These are phyloP conservation scores for Rhynchosporium graminicola DNA, from an alignment of 2,329 filamentous ascomycete genomes.

Conservation along the genomic window DNA sequence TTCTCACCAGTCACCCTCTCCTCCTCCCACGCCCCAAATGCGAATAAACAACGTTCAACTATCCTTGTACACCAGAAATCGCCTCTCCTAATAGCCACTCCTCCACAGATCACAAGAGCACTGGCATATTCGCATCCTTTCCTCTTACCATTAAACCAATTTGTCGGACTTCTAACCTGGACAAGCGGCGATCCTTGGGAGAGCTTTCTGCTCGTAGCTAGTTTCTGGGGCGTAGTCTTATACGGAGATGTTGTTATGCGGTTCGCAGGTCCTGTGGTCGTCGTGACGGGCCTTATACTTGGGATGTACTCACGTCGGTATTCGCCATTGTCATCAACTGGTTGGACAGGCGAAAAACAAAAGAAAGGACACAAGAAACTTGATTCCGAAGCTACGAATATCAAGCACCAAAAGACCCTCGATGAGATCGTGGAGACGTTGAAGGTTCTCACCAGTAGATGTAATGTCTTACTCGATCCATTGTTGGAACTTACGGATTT, in stretches of 20 bases:
- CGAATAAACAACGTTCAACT: slow-evolving; percentile 78
- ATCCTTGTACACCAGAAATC: slow-evolving; percentile 98
- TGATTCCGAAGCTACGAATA: slow-evolving; percentile 59
- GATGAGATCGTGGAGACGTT: slow-evolving; percentile 97
- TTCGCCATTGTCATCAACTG: slow-evolving; percentile 85
- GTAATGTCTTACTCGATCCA: slow-evolving; percentile 89
- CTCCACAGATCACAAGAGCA: slow-evolving; percentile 90
- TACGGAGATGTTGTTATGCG: slow-evolving; percentile 85
- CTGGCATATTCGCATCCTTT: slow-evolving; percentile 96
- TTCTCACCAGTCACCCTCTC: slow-evolving; percentile 86
- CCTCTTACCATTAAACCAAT: slow-evolving; percentile 81
- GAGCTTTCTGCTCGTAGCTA: slow-evolving; percentile 84
- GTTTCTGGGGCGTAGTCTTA: slow-evolving; percentile 82
- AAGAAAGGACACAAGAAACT: slow-evolving; percentile 55
- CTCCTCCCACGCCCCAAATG: slow-evolving; percentile 61
- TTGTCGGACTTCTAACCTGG: slow-evolving; percentile 88
- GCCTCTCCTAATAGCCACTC: slow-evolving; percentile 86
- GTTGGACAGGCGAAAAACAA: slow-evolving; percentile 62
- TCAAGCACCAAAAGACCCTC: slow-evolving; percentile 86
- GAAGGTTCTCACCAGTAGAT: slow-evolving; percentile 85
- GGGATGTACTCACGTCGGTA: slow-evolving; percentile 93
- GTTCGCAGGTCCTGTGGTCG: slow-evolving; percentile 78
- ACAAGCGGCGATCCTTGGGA: slow-evolving; percentile 94
- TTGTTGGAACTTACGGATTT: slow-evolving; percentile 89
- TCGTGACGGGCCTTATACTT: slow-evolving; percentile 76